Evolutionary conservation across 768 basidiomycete genomes (phyloP).

Genomic region (Macrolepiota fuliginosa): DNA sequence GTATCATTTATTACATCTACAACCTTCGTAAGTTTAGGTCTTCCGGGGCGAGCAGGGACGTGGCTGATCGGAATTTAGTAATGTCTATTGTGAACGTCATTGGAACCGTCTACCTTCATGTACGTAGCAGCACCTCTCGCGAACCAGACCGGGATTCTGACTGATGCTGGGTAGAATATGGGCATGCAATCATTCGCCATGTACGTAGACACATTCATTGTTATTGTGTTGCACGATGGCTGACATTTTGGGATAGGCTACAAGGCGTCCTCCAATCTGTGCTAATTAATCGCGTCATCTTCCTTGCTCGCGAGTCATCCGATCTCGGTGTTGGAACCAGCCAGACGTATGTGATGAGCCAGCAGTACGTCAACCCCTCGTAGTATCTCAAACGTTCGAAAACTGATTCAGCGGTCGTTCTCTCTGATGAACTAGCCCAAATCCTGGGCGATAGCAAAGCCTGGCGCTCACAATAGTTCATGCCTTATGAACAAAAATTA

Average conservation of each 20-base stretch:
- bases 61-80: neutral
- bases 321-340: neutral
- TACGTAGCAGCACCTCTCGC: neutral
- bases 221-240: neutral
- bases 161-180: neutral
- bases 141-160: neutral
- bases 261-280: slow-evolving; percentile 2
- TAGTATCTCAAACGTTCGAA: too few species aligned
- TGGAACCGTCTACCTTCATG: neutral
- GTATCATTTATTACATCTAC: slow-evolving; percentile 1
- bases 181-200: neutral
- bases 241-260: neutral
- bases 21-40: neutral
- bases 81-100: neutral
- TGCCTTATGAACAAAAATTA: too few species aligned
- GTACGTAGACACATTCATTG: neutral
- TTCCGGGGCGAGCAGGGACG: neutral
- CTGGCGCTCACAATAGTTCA: too few species aligned
- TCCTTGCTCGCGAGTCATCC: slow-evolving; percentile 4
- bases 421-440: too few species aligned
- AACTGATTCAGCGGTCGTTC: too few species aligned
- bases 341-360: too few species aligned
- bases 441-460: too few species aligned
- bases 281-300: slow-evolving; percentile 2
- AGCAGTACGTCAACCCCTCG: too few species aligned